Percentiles rank a stretch among this genome's conserved stretches.
phyloP scores from a whole-genome alignment of 371 early-diverging fungal species.

The Zopfochytrium polystomum region DNA sequence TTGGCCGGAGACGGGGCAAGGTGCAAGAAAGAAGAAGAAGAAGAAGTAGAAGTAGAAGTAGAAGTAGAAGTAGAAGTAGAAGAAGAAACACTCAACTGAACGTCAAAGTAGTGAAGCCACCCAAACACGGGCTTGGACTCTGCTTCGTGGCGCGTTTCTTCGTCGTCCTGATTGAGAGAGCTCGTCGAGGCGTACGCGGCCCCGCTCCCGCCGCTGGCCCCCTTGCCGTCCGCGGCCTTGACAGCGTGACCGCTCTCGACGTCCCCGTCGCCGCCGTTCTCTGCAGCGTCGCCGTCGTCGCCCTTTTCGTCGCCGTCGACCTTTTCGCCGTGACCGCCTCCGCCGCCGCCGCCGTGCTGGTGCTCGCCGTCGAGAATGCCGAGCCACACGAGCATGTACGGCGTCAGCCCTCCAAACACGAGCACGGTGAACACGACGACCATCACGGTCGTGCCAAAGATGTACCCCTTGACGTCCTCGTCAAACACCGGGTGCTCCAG shows the following conservation, averaged over 20 bases:
- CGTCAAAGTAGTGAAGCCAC: conserved; percentile 42
- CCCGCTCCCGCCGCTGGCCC: conserved; percentile 9
- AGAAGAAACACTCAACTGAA: conserved; percentile 26
- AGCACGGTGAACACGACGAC: conserved; percentile 49
- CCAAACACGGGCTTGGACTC: conserved; percentile 37
- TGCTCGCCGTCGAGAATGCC: conserved; percentile 23
- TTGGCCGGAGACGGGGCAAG: neutral
- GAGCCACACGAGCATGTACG: conserved; percentile 50
- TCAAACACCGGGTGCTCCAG: conserved; percentile 47
- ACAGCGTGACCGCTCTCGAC: conserved; percentile 3
- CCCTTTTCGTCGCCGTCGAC: conserved; percentile 11
- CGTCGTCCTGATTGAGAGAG: conserved; percentile 23
- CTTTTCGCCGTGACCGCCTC: conserved; percentile 14
- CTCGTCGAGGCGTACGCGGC: conserved; percentile 9
- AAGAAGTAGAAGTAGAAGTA: too few relatives aligned
- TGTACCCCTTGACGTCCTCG: conserved; percentile 39
- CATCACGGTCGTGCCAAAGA: conserved; percentile 54
- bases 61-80: neutral
- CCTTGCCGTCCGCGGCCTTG: conserved; percentile 4
- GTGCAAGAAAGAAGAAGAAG: neutral
- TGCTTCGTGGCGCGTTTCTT: conserved; percentile 26
- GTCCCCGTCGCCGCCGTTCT: conserved; percentile 6
- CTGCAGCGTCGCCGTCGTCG: conserved; percentile 15
- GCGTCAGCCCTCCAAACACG: conserved; percentile 49
- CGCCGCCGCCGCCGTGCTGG: conserved; percentile 3